phyloP scores from a whole-genome alignment of 2,329 filamentous ascomycete species.

The Colletotrichum destructivum region DNA sequence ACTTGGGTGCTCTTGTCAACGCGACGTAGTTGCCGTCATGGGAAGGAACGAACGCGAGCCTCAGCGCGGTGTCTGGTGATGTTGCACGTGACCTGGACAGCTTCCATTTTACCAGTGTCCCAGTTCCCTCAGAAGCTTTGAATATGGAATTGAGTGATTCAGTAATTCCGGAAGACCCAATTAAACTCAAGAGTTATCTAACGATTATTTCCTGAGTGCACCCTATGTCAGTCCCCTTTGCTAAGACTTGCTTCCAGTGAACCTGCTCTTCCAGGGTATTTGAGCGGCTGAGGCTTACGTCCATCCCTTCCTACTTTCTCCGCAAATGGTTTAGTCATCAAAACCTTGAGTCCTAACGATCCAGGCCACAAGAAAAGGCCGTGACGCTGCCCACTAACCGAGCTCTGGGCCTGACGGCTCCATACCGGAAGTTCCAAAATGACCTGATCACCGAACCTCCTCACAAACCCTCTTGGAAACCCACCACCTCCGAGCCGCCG shows the following conservation, averaged over 20 bases:
- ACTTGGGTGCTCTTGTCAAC: not conserved
- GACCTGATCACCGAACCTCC: constrained; percentile 44
- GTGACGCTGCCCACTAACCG: constrained; percentile 41
- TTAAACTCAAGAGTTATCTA: not conserved
- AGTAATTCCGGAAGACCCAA: not conserved
- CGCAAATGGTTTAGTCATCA: constrained; percentile 39
- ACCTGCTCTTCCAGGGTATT: not conserved
- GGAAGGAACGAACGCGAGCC: constrained; percentile 22
- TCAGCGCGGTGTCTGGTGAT: constrained; percentile 34
- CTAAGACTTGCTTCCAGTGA: not conserved
- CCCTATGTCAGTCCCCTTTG: too few relatives aligned
- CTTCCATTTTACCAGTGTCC: not conserved
- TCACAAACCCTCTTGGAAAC: constrained; percentile 31
- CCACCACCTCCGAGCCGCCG: constrained; percentile 19
- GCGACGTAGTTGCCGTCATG: constrained; percentile 24
- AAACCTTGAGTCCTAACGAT: constrained; percentile 14
- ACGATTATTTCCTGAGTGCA: not conserved
- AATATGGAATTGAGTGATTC: not conserved
- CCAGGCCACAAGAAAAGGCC: constrained; percentile 38
- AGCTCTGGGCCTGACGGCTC: constrained; percentile 35
- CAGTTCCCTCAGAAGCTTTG: not conserved
- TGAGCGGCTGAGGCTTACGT: not conserved
- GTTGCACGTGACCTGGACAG: not conserved
- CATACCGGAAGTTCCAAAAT: constrained; percentile 39
- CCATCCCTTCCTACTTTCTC: constrained; percentile 31